These are phyloP conservation scores for Auriscalpium orientale DNA, from an alignment of 768 basidiomycete genomes.

Conservation along the genomic window DNA sequence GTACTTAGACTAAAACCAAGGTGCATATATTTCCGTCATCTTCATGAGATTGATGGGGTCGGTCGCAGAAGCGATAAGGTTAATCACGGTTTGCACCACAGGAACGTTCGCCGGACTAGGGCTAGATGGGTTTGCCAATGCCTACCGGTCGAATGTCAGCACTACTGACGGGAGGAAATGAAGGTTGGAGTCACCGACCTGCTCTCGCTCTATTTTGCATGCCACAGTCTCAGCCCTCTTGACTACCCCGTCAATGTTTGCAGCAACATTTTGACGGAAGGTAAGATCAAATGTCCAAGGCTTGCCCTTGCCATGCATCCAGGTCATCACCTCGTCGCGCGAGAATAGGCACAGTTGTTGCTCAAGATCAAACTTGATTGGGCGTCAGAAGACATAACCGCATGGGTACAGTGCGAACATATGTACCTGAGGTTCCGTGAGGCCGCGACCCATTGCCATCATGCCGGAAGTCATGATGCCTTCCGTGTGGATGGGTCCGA, in stretches of 20 bases:
- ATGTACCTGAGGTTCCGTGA: constrained; percentile 86
- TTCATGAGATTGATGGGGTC: constrained; percentile 79
- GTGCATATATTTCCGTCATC: constrained; percentile 78
- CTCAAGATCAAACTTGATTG: constrained; percentile 75
- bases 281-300: constrained; percentile 49
- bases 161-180: background rate
- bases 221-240: constrained; percentile 78
- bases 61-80: constrained; percentile 78
- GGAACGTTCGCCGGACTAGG: constrained; percentile 36
- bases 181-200: constrained; percentile 35
- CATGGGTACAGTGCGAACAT: background rate
- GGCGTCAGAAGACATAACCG: too few species aligned
- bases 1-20: constrained; percentile 70
- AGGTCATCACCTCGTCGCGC: constrained; percentile 84
- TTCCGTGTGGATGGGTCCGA: constrained; percentile 84
- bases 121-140: constrained; percentile 25
- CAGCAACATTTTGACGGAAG: constrained; percentile 49
- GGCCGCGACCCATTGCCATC: constrained; percentile 83
- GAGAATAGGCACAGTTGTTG: constrained; percentile 87
- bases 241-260: constrained; percentile 61
- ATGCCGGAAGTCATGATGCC: constrained; percentile 81
- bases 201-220: constrained; percentile 81
- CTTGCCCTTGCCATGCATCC: constrained; percentile 53
- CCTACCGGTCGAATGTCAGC: constrained; percentile 14
- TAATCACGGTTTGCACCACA: constrained; percentile 75